Base-by-base conservation (phyloP, 345 rosid genomes). In the Sisymbrium altissimum region DNA sequence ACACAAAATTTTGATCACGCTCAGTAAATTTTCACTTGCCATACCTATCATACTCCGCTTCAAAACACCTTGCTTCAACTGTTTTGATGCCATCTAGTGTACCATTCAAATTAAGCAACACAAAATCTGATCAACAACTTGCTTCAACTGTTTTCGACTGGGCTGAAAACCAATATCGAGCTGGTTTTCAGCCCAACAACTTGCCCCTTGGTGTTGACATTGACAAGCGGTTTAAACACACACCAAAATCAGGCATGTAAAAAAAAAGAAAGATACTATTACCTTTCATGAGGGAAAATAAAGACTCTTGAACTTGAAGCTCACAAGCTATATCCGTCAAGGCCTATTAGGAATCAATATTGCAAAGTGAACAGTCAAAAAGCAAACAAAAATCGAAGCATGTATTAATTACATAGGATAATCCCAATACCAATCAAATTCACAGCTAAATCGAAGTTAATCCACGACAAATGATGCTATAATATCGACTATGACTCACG, bases 231-330 rank as follows among this genome's bases (percentile, higher is more conserved):
- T 49, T 30, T 2, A 50, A 38, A 23, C 46, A 64, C 19, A 35
- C 66, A n/a, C 2, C 2, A 41, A 64, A 43, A 15, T 17, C 29
- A 46, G 36, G 65, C 15, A 62, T 40, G 55, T 18, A 10, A 7
- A 17, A 63, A 17, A 63, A 18, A 45, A 18, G 41, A 14, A 68
- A 65, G 25, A 7, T 7, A 1, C 25, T 49, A 9, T n/a, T 60
- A 85, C 91, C 88, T 84, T 79, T 85, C 65, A 81, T 13, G 29
- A 70, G 60, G 14, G 83, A 80, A 70, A 85, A 81, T 57, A 73
- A 84, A 6, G 87, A 85, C 79, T 85, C 88, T 50, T 79, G 80
- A 68, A 84, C 83, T 25, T 80, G 78, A 75, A 86, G 61, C 76
- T 85, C 88, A 18, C 70, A 66, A 45, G 46, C 59, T 29, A 76